Evolutionary conservation across 257 asterid species (phyloP).

Genomic region (Solanum phureja): DNA sequence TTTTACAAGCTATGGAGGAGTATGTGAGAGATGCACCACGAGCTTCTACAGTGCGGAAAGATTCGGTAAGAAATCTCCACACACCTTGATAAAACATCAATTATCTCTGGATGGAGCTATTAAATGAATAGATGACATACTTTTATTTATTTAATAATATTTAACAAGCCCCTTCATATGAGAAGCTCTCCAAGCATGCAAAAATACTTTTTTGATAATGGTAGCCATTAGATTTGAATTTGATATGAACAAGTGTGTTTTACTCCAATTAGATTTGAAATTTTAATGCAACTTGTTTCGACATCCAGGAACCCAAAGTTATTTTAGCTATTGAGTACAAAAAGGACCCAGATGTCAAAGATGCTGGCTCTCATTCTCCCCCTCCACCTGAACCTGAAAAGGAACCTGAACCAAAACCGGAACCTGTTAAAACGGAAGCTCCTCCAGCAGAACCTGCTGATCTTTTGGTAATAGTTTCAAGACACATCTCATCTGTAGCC

Average conservation of each 20-base stretch:
- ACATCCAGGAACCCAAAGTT: constrained; percentile 20
- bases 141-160: neutral
- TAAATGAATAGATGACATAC: neutral
- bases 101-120: neutral
- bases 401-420: constrained; percentile 25
- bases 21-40: constrained; percentile 95
- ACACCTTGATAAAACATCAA: neutral
- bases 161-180: neutral
- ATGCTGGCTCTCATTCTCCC: constrained; percentile 40
- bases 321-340: constrained; percentile 73
- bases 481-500: neutral
- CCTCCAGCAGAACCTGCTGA: constrained; percentile 55
- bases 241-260: neutral
- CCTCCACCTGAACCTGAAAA: constrained; percentile 40
- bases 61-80: constrained; percentile 37
- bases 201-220: neutral
- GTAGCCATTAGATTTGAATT: neutral
- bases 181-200: neutral
- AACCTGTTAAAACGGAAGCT: constrained; percentile 52
- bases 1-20: constrained; percentile 98
- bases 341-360: constrained; percentile 55
- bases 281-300: neutral
- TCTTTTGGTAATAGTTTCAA: constrained; percentile 45
- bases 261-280: neutral
- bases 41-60: constrained; percentile 60